Evolutionary conservation across 169 alveolate species (phyloP).

Genomic region (Condylostoma magnum): DNA sequence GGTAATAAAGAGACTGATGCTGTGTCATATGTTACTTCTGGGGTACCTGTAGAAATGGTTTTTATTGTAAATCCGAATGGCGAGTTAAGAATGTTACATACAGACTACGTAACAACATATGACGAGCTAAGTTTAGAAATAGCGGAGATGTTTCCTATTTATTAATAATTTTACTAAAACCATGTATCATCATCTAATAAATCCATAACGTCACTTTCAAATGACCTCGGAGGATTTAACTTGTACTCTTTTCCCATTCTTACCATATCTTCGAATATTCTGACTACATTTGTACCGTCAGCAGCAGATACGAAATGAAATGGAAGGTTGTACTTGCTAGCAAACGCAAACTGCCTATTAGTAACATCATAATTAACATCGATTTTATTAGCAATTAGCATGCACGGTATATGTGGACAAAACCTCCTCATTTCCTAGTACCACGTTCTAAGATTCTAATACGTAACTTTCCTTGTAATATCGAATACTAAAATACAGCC

Average conservation of each 20-base stretch:
- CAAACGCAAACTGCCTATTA: constrained; percentile 52
- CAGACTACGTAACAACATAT: too few relatives aligned
- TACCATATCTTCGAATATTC: neutral
- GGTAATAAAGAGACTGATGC: constrained; percentile 93
- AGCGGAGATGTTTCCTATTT: too few relatives aligned
- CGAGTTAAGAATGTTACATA: too few relatives aligned
- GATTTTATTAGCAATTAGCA: constrained; percentile 86
- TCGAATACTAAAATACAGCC: constrained; percentile 87
- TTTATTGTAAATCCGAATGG: constrained; percentile 21
- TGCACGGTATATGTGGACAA: constrained; percentile 73
- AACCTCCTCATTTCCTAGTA: constrained; percentile 1
- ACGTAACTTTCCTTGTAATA: constrained; percentile 85
- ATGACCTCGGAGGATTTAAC: neutral
- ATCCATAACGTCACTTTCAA: neutral
- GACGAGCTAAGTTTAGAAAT: too few relatives aligned
- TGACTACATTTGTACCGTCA: constrained; percentile 89
- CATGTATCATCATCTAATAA: neutral
- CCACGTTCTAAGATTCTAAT: constrained; percentile 68
- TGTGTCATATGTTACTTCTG: constrained; percentile 24
- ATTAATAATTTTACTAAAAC: too few relatives aligned
- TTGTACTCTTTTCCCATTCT: neutral
- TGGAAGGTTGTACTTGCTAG: constrained; percentile 75
- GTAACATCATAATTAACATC: constrained; percentile 36
- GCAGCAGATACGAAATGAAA: constrained; percentile 85
- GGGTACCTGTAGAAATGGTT: constrained; percentile 24